These are phyloP conservation scores for Ophiosphaerella herpotricha DNA, from an alignment of 2,329 filamentous ascomycete genomes.

Conservation along the genomic window DNA sequence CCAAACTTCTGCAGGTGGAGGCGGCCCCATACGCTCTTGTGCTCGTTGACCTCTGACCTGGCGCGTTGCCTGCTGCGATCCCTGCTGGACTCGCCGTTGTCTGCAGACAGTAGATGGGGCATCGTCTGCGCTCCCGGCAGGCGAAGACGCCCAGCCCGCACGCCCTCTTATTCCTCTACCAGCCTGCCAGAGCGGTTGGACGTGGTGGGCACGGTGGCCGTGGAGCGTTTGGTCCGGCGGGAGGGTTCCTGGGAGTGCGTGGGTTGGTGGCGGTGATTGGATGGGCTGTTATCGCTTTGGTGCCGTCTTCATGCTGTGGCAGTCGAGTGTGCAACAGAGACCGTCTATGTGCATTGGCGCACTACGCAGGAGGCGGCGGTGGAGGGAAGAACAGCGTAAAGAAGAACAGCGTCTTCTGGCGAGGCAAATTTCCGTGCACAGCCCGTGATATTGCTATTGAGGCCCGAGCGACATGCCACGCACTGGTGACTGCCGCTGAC, in stretches of 20 bases:
- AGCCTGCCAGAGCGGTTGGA: not conserved
- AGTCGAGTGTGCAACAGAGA: constrained; percentile 33
- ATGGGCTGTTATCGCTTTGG: constrained; percentile 34
- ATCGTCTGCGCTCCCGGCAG: constrained; percentile 18
- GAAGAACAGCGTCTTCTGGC: not conserved
- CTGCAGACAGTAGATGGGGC: constrained; percentile 31
- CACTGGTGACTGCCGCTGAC: constrained; percentile 16
- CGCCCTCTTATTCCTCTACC: constrained; percentile 17
- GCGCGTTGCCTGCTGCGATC: constrained; percentile 40
- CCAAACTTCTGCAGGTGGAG: constrained; percentile 47
- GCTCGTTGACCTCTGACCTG: constrained; percentile 39
- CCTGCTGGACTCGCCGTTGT: constrained; percentile 34
- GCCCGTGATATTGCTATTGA: constrained; percentile 30
- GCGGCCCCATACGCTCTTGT: constrained; percentile 44
- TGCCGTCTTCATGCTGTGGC: constrained; percentile 41
- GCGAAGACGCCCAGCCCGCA: constrained; percentile 20
- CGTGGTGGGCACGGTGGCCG: constrained; percentile 4
- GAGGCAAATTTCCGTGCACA: constrained; percentile 4
- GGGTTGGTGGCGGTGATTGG: constrained; percentile 19
- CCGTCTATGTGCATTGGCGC: constrained; percentile 31
- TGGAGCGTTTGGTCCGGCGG: constrained; percentile 11
- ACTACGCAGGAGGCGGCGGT: too few species aligned
- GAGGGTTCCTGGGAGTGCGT: constrained; percentile 9
- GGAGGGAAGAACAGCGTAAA: not conserved
- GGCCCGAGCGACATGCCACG: constrained; percentile 31